Evolutionary conservation across 1,284 basidiomycete species (phyloP), one percentile per base, ranked within the genome.

Genomic region (Cerioporus squamosus): DNA sequence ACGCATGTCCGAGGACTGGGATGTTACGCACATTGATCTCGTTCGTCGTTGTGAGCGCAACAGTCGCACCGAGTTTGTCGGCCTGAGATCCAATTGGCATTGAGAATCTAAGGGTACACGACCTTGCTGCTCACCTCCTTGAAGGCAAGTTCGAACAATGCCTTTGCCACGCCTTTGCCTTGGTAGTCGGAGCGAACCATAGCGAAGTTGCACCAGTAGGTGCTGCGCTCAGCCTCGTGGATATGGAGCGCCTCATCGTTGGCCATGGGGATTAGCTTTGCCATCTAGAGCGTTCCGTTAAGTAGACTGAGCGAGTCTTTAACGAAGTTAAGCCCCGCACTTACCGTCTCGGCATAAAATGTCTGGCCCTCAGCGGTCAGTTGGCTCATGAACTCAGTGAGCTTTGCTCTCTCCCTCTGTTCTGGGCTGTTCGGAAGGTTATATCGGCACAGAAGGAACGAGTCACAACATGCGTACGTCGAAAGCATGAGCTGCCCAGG

Each of bases 201-300:
- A 24, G 59, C 60, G 26, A 60, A 56, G 23, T 43, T 48, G 53
- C 64, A 66, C 64, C 64, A 66, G 47, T 62, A 63, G 7, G 38
- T 55, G 31, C 46, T 55, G 14, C 46, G 38, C 29, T 63, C 59
- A 3, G 48, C 43, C 47, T 62, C 56, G 44, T 60, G 14, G 15
- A 57, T 55, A 23, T 53, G 55, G 45, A 61, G 38, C n/a, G 44
- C 44, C 36, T 51, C 52, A 44, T 61, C 59, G 44, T 57, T 57
- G n/a, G 46, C 51, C 36, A 53, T 51, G 24, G 59, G 59, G 17
- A 60, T 42, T n/a, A 53, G 46, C 22, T 53, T 56, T 12, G 20
- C 51, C 59, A 60, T 60, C 59, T 60, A 20, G 17, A 8, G 20
- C 24, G 17, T 22, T 20, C n/a, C 10, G 40, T 43, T 10, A 43